Percentiles rank a stretch among this genome's conserved stretches.
phyloP scores from a whole-genome alignment of 192 early-diverging fungal genomes.

The Backusella macrospora region DNA sequence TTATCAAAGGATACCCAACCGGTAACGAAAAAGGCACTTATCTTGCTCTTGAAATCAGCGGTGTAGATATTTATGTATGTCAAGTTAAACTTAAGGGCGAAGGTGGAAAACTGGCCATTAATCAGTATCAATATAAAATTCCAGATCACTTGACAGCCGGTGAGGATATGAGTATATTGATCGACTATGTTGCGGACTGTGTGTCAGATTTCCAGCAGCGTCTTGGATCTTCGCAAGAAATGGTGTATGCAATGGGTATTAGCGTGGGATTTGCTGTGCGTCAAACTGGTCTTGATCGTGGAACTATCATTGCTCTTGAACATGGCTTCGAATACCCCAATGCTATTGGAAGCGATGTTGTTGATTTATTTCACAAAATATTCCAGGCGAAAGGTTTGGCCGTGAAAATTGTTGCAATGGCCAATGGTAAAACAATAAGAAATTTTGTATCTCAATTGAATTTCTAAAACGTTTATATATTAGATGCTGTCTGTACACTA shows the following conservation, averaged over 20 bases:
- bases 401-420: constrained; percentile 76
- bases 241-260: constrained; percentile 58
- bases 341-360: constrained; percentile 81
- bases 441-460: constrained; percentile 50
- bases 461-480: constrained; percentile 51
- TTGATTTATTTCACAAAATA: constrained; percentile 73
- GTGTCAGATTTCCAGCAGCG: constrained; percentile 45
- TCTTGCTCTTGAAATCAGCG: constrained; percentile 91
- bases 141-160: constrained; percentile 63
- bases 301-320: constrained; percentile 67
- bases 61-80: constrained; percentile 91
- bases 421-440: constrained; percentile 76
- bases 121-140: constrained; percentile 80
- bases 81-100: constrained; percentile 79
- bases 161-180: constrained; percentile 52
- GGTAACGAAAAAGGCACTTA: constrained; percentile 86
- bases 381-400: constrained; percentile 69
- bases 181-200: constrained; percentile 81
- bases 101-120: constrained; percentile 68
- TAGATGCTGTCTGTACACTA: constrained; percentile 91
- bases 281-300: constrained; percentile 69
- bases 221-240: constrained; percentile 36
- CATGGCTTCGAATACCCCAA: constrained; percentile 84
- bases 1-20: constrained; percentile 62
- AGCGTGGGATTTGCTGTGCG: constrained; percentile 45